Conservation (phyloP, 108 stramenopile species). For the Phaeodactylum tricornutum region DNA sequence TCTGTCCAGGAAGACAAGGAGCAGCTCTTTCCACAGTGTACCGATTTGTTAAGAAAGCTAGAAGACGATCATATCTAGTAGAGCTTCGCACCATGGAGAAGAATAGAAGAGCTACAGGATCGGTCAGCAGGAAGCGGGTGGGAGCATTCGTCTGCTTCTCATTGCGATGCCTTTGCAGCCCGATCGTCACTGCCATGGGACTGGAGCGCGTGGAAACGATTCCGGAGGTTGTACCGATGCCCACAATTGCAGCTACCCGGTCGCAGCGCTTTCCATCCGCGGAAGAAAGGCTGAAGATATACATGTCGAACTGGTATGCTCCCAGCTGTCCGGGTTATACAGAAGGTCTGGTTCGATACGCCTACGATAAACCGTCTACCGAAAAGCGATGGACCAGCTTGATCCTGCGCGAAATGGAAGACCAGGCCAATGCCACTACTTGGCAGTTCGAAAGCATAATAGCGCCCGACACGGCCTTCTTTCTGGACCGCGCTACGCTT, state of each 20-base stretch:
- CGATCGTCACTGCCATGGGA: too few relatives aligned
- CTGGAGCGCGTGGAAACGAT: too few relatives aligned
- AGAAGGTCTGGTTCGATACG: constrained; percentile 11
- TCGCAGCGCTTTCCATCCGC: constrained; percentile 53
- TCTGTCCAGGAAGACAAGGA: too few relatives aligned
- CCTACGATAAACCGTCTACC: neutral
- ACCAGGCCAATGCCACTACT: constrained; percentile 18
- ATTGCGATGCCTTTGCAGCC: too few relatives aligned
- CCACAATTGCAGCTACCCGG: constrained; percentile 7
- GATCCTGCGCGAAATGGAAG: constrained; percentile 6
- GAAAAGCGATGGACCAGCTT: constrained; percentile 13
- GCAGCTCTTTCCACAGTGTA: too few relatives aligned
- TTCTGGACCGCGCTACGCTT: constrained; percentile 22
- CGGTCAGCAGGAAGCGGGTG: too few relatives aligned
- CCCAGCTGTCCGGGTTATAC: constrained; percentile 23
- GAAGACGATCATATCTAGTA: too few relatives aligned
- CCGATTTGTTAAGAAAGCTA: too few relatives aligned
- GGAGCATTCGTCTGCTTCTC: too few relatives aligned
- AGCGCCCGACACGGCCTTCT: constrained; percentile 32
- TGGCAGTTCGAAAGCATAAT: constrained; percentile 16
- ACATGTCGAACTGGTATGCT: constrained; percentile 64
- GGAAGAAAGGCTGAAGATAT: constrained; percentile 50
- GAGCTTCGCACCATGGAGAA: too few relatives aligned
- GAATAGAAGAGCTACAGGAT: too few relatives aligned
- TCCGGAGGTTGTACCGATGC: too few relatives aligned